Base-by-base conservation (phyloP, 345 rosid species). In the Populus pruinosa region DNA sequence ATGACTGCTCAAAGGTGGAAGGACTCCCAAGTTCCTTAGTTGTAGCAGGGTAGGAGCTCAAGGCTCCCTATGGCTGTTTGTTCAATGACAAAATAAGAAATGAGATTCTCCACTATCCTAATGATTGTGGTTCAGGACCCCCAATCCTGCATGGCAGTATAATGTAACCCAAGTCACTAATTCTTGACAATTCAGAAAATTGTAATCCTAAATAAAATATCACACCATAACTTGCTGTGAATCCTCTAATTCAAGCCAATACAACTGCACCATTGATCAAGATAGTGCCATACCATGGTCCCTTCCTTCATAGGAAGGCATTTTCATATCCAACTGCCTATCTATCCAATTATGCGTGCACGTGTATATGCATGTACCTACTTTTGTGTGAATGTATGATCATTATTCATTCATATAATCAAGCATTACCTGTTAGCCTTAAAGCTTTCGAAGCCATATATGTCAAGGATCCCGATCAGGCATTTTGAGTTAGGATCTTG, bases 391-490 rank as follows among this genome's bases (percentile, higher is more conserved):
- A 6, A 11, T 47, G 21, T 27, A 31, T 38, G 18, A 14, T 7
- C n/a, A 65, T 18, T 14, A 69, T 27, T n/a, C 13, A 5, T 44
- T 13, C 61, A 12, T 64, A 41, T 29, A 43, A 53, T 62, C 38
- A 66, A 83, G 77, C 75, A 72, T 79, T 87, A 93, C 99, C 99
- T 95, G 77, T 90, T 95, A 81, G 81, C 83, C 78, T 85, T 74
- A 81, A 95, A 95, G 87, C 99, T 95, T 81, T 95, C 99, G 63
- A 95, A 94, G 76, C 94, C 98, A 87, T 92, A 92, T 63, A 92
- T 92, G 89, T 92, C 96, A 81, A 92, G 94, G 83, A 92, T 90
- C 75, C 98, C 96, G 64, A 94, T 94, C 83, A 86, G 81, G 84
- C 83, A 87, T 71, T 83, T 84, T 27, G 97, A 94, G 27, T 79